Percentiles rank a stretch among this genome's conserved stretches.
Conservation (phyloP, 1,284 basidiomycete genomes). For the Coniophora puteana region DNA sequence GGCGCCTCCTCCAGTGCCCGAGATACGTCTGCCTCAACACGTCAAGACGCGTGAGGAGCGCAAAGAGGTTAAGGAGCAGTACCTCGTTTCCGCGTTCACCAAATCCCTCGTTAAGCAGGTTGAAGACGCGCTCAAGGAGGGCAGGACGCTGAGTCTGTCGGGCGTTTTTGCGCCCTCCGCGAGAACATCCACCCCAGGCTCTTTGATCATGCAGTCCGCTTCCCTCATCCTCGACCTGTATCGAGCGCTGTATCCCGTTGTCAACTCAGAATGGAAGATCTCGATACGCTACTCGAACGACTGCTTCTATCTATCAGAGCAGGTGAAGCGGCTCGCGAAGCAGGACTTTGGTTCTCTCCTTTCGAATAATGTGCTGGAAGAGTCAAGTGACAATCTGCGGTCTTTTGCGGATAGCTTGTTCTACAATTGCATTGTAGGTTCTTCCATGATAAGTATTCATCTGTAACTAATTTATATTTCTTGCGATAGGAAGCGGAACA, state of each 20-base stretch:
- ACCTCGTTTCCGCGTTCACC: constrained; percentile 52
- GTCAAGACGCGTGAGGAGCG: constrained; percentile 18
- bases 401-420: constrained; percentile 64
- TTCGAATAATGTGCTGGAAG: constrained; percentile 49
- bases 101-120: constrained; percentile 59
- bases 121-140: constrained; percentile 55
- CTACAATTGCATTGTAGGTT: constrained; percentile 61
- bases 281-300: constrained; percentile 88
- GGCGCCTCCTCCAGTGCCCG: constrained; percentile 15
- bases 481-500: constrained; percentile 21
- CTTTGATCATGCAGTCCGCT: constrained; percentile 56
- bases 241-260: constrained; percentile 78
- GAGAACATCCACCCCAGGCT: constrained; percentile 38
- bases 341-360: too few species aligned
- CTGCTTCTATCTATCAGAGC: constrained; percentile 64
- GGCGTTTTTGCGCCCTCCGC: constrained; percentile 40
- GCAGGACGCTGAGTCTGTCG: constrained; percentile 51
- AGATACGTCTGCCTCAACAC: constrained; percentile 13
- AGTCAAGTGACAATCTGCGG: constrained; percentile 45
- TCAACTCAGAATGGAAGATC: constrained; percentile 56
- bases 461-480: constrained; percentile 5
- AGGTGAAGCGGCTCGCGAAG: constrained; percentile 35
- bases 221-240: constrained; percentile 77
- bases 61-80: constrained; percentile 43
- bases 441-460: constrained; percentile 4